These are phyloP conservation scores for Penicillium longicatenatum DNA, from an alignment of 495 filamentous ascomycete genomes.

Conservation along the genomic window DNA sequence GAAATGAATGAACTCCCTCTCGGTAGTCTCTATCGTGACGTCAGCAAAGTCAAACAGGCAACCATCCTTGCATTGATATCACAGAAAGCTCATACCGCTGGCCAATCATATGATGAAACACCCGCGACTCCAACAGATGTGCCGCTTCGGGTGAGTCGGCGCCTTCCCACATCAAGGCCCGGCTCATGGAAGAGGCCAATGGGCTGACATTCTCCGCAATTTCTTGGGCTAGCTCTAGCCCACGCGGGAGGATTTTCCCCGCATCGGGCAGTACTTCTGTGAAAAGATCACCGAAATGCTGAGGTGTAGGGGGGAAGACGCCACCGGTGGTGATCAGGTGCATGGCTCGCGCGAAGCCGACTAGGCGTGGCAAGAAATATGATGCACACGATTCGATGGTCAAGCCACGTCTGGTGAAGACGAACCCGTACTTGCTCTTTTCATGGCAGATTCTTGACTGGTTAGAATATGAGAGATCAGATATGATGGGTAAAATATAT, in stretches of 20 bases:
- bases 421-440: conserved; percentile 57
- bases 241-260: conserved; percentile 50
- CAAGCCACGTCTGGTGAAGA: conserved; percentile 59
- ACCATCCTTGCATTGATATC: not conserved
- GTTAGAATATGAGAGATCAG: not conserved
- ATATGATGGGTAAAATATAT: not conserved
- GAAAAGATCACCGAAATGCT: conserved; percentile 54
- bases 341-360: conserved; percentile 56
- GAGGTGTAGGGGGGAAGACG: conserved; percentile 36
- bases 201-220: conserved; percentile 54
- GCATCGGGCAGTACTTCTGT: conserved; percentile 50
- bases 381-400: conserved; percentile 59
- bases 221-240: conserved; percentile 54
- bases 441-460: conserved; percentile 40
- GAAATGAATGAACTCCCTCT: conserved; percentile 46
- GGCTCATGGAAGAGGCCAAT: conserved; percentile 54
- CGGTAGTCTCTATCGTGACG: conserved; percentile 32
- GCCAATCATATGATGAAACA: conserved; percentile 56
- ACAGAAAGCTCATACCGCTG: conserved; percentile 20
- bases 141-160: conserved; percentile 52
- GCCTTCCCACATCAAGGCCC: conserved; percentile 57
- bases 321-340: conserved; percentile 42
- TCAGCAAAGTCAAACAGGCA: not conserved
- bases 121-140: conserved; percentile 57
- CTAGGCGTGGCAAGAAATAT: conserved; percentile 62